Conservation (phyloP, 2,329 filamentous ascomycete species). For the Alternaria rosae region DNA sequence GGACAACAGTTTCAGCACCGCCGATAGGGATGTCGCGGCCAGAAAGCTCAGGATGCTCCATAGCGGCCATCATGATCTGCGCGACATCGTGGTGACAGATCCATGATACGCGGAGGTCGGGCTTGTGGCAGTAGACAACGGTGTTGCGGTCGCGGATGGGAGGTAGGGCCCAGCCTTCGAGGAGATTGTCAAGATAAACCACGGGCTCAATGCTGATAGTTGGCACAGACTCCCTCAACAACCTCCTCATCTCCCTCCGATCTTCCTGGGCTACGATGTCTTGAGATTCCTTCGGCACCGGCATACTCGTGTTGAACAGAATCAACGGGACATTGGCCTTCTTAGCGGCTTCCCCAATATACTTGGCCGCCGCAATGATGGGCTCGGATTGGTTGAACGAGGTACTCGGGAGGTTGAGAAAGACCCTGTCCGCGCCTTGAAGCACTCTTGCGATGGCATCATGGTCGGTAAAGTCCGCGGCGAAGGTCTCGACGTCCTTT, state of each 20-base stretch:
- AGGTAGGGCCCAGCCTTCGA: constrained; percentile 51
- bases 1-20: constrained; percentile 46
- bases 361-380: constrained; percentile 30
- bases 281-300: constrained; percentile 28
- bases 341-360: constrained; percentile 30
- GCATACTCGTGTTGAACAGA: constrained; percentile 43
- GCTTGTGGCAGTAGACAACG: constrained; percentile 52
- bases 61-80: constrained; percentile 49
- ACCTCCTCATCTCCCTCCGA: constrained; percentile 37
- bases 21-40: constrained; percentile 48
- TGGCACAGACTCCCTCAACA: constrained; percentile 45
- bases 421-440: constrained; percentile 27
- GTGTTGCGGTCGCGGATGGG: constrained; percentile 46
- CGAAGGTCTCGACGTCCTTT: constrained; percentile 22
- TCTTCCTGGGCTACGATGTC: constrained; percentile 42
- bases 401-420: constrained; percentile 40
- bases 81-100: constrained; percentile 53
- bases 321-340: constrained; percentile 24
- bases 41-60: constrained; percentile 43
- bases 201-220: constrained; percentile 49
- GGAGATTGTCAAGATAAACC: constrained; percentile 51
- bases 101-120: constrained; percentile 49
- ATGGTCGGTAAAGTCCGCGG: constrained; percentile 33
- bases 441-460: constrained; percentile 24
- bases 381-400: constrained; percentile 38